A percentile compares a stretch with the other conserved stretches of the same genome.
Conservation (phyloP, 116 monocot species). For the Posidonia oceanica region DNA sequence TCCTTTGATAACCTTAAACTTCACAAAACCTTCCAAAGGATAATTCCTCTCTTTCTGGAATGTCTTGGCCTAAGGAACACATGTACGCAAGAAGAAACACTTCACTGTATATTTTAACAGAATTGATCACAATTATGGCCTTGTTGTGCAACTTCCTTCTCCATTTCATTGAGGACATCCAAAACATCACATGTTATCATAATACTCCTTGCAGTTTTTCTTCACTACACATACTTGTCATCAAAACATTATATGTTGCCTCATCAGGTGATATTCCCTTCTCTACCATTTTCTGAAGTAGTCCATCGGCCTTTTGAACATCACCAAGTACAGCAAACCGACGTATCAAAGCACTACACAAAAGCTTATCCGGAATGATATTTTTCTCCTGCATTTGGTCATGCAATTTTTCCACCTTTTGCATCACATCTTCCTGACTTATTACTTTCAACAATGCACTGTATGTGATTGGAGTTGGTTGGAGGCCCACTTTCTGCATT, state of each 20-base stretch:
- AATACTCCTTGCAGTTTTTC: neutral
- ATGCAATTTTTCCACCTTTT: constrained; percentile 35
- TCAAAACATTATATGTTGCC: constrained; percentile 5
- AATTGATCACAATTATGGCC: neutral
- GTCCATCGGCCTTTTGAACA: constrained; percentile 14
- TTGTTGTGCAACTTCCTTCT: neutral
- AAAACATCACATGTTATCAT: neutral
- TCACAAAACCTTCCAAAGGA: no score
- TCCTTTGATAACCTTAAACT: no score
- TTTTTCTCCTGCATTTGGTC: constrained; percentile 28
- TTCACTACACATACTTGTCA: neutral
- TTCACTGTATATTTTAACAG: no score
- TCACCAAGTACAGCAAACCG: constrained; percentile 21
- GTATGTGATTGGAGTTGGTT: constrained; percentile 31
- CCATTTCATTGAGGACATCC: neutral
- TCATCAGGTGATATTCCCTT: constrained; percentile 14
- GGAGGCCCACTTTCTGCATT: constrained; percentile 33
- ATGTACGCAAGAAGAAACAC: no score
- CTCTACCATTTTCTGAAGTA: constrained; percentile 32
- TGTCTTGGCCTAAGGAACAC: no score
- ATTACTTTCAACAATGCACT: constrained; percentile 27
- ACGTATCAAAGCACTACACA: constrained; percentile 16
- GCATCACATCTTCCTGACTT: constrained; percentile 26
- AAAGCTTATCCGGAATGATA: constrained; percentile 17
- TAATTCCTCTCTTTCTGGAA: no score